phyloP scores from a whole-genome alignment of 768 basidiomycete species.

The Amanita brunnescens region DNA sequence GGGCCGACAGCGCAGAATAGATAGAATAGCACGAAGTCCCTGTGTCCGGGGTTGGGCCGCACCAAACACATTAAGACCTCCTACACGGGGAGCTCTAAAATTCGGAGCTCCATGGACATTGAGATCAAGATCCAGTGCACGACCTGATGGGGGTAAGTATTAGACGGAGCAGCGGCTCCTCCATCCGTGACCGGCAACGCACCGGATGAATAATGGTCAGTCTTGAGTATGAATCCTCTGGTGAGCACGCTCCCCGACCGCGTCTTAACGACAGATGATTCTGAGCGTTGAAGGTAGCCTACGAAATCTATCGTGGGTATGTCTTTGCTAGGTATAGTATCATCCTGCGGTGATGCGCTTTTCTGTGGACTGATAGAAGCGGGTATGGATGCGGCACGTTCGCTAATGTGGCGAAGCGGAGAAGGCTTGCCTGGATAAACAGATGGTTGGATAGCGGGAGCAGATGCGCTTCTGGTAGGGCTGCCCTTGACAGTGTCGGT shows the following conservation, averaged over 20 bases:
- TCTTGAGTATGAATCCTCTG: slow-evolving; percentile 90
- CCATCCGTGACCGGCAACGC: slow-evolving; percentile 5
- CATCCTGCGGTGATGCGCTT: slow-evolving; percentile 8
- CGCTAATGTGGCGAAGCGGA: neutral
- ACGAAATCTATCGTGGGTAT: slow-evolving; percentile 44
- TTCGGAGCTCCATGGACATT: slow-evolving; percentile 94
- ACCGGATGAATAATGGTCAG: slow-evolving; percentile 82
- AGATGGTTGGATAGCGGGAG: neutral
- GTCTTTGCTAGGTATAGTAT: slow-evolving; percentile 12
- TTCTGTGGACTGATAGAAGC: neutral
- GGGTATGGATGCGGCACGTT: slow-evolving; percentile 1
- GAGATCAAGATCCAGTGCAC: slow-evolving; percentile 85
- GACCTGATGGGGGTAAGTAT: slow-evolving; percentile 36
- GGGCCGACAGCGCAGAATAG: slow-evolving; percentile 70
- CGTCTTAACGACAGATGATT: slow-evolving; percentile 72
- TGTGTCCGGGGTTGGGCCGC: slow-evolving; percentile 92
- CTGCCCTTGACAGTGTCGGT: neutral
- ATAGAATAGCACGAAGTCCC: slow-evolving; percentile 84
- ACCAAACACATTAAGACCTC: slow-evolving; percentile 85
- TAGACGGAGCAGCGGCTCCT: neutral
- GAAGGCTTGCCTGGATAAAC: neutral
- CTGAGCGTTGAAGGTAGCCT: slow-evolving; percentile 53
- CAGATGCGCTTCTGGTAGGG: neutral
- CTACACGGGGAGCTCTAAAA: slow-evolving; percentile 76
- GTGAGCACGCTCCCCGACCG: slow-evolving; percentile 77